Evolutionary conservation across 306 rosid genomes (phyloP).

Genomic region (Myrica gale): DNA sequence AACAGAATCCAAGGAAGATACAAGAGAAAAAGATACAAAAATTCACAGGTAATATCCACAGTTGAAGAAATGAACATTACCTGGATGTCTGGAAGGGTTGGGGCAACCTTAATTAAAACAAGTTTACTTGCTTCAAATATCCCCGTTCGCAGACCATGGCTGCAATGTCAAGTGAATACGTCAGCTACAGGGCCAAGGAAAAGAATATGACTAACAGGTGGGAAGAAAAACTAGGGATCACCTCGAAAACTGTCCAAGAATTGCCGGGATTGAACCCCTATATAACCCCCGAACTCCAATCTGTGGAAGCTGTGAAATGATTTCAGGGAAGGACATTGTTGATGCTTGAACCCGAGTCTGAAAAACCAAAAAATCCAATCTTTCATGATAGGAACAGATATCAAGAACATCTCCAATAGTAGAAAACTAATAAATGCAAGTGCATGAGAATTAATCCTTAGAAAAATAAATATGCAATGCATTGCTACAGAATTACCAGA

Average conservation of each 20-base stretch:
- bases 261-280: slow-evolving; percentile 97
- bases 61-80: slow-evolving; percentile 32
- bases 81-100: slow-evolving; percentile 92
- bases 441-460: not conserved
- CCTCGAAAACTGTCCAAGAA: slow-evolving; percentile 99
- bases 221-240: slow-evolving; percentile 31
- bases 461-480: slow-evolving; percentile 5
- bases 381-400: slow-evolving; percentile 15
- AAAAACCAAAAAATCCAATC: slow-evolving; percentile 32
- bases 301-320: slow-evolving; percentile 93
- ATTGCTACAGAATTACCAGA: slow-evolving; percentile 5
- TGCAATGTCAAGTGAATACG: slow-evolving; percentile 44
- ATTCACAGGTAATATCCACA: not conserved
- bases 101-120: slow-evolving; percentile 79
- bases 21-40: slow-evolving; percentile 14
- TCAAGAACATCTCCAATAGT: slow-evolving; percentile 10
- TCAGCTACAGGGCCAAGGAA: slow-evolving; percentile 32
- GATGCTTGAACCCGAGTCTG: slow-evolving; percentile 99
- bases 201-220: slow-evolving; percentile 4
- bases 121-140: slow-evolving; percentile 93
- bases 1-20: slow-evolving; percentile 21
- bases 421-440: not conserved
- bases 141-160: slow-evolving; percentile 99
- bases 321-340: slow-evolving; percentile 79
- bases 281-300: slow-evolving; percentile 82